A percentile compares a stretch with the other conserved stretches of the same genome.
Evolutionary conservation across 495 filamentous ascomycete genomes (phyloP).

Genomic region (Xylaria curta): DNA sequence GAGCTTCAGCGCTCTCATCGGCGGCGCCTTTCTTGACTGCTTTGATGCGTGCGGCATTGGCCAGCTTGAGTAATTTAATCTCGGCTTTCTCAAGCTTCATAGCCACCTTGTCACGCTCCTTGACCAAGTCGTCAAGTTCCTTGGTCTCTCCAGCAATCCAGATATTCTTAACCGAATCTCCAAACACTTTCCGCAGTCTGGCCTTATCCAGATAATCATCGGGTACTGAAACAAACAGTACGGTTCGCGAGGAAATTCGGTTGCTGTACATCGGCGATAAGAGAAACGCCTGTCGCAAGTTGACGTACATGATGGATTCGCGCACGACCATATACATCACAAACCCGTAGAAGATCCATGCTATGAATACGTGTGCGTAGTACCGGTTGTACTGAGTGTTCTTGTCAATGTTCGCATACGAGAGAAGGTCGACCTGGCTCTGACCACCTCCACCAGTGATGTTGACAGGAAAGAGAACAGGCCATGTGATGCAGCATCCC

Average conservation of each 20-base stretch:
- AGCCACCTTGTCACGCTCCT: conserved; percentile 82
- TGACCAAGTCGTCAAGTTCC: conserved; percentile 82
- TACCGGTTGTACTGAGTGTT: conserved; percentile 62
- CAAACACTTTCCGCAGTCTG: conserved; percentile 80
- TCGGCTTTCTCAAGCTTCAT: conserved; percentile 89
- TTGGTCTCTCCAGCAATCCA: conserved; percentile 86
- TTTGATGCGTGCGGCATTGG: conserved; percentile 79
- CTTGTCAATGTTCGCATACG: conserved; percentile 71
- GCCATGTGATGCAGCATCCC: conserved; percentile 82
- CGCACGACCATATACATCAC: conserved; percentile 88
- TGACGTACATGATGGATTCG: conserved; percentile 94
- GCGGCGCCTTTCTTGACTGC: conserved; percentile 70
- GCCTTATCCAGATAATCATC: conserved; percentile 72
- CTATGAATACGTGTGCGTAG: conserved; percentile 78
- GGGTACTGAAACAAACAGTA: conserved; percentile 90
- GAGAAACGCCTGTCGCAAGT: conserved; percentile 92
- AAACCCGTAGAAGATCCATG: conserved; percentile 82
- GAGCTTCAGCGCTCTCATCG: conserved; percentile 56
- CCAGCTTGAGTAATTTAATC: conserved; percentile 82
- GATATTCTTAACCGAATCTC: conserved; percentile 77
- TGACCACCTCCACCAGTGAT: conserved; percentile 73
- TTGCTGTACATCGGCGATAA: conserved; percentile 85
- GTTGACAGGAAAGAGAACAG: conserved; percentile 86
- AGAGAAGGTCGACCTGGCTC: conserved; percentile 78
- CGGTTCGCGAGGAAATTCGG: conserved; percentile 91